Evolutionary conservation across 2,329 filamentous ascomycete species (phyloP).

Genomic region (Microdochium paspali): DNA sequence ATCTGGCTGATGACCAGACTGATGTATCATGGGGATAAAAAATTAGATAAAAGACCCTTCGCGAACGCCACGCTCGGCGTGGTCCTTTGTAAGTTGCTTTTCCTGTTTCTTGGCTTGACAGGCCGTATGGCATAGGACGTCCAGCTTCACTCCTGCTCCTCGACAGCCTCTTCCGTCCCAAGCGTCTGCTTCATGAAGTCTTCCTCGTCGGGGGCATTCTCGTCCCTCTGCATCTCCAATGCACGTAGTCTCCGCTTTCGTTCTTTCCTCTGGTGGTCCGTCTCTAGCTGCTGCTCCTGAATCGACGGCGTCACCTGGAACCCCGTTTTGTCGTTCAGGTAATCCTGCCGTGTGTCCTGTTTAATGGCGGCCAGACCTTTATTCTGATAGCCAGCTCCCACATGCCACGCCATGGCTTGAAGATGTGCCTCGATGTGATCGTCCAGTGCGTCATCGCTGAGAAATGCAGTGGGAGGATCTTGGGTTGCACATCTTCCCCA

Average conservation of each 20-base stretch:
- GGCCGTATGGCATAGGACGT: no score
- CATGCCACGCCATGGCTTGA: conserved; percentile 42
- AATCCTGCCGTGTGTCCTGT: conserved; percentile 28
- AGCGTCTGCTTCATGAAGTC: conserved; percentile 18
- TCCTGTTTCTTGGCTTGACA: no score
- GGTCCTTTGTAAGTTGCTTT: no score
- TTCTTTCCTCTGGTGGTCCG: conserved; percentile 30
- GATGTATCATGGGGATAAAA: no score
- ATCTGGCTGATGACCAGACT: no score
- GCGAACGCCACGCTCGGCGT: no score
- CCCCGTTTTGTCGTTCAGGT: conserved; percentile 41
- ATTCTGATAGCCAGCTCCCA: conserved; percentile 49
- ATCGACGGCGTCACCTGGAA: conserved; percentile 51
- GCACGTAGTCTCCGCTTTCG: conserved; percentile 34
- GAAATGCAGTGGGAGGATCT: conserved; percentile 10
- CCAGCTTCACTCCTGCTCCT: not conserved
- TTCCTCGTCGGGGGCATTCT: conserved; percentile 34
- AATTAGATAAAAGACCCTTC: no score
- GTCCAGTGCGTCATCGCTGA: conserved; percentile 24
- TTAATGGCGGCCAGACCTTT: conserved; percentile 15
- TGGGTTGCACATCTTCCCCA: conserved; percentile 30
- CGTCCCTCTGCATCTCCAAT: conserved; percentile 31
- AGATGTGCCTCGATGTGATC: conserved; percentile 48
- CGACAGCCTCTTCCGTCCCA: not conserved
- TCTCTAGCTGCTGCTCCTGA: conserved; percentile 39